Evolutionary conservation across 805 yeast species (phyloP).

Genomic region (Saccharomycopsis schoenii): DNA sequence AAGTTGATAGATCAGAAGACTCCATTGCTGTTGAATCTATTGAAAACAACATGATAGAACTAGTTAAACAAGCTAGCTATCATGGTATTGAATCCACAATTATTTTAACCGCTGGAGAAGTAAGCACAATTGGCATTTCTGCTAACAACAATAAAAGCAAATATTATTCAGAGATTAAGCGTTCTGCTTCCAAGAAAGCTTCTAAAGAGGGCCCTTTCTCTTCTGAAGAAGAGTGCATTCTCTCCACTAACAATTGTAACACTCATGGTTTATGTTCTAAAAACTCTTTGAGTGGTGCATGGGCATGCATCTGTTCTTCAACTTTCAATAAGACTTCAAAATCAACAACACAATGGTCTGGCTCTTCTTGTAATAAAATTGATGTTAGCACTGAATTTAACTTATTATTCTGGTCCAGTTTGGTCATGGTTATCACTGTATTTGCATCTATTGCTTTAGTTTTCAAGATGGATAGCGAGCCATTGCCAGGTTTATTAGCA

Average conservation of each 20-base stretch:
- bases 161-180: background rate
- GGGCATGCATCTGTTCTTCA: constrained; percentile 43
- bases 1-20: background rate
- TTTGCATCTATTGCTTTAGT: constrained; percentile 45
- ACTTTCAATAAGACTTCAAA: constrained; percentile 32
- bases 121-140: background rate
- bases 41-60: background rate
- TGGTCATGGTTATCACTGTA: constrained; percentile 37
- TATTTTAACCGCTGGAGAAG: background rate
- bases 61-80: constrained; percentile 8
- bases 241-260: constrained; percentile 38
- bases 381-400: constrained; percentile 60
- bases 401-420: constrained; percentile 56
- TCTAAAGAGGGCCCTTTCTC: constrained; percentile 26
- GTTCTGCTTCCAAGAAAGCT: background rate
- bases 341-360: constrained; percentile 46
- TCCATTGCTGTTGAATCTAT: background rate
- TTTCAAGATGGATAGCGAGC: constrained; percentile 44
- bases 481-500: constrained; percentile 59
- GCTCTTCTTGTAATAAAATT: constrained; percentile 52
- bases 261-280: constrained; percentile 45
- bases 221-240: constrained; percentile 38
- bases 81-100: constrained; percentile 13
- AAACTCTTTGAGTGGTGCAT: constrained; percentile 29
- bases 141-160: background rate